These are phyloP conservation scores for Mucor indicus DNA, from an alignment of 371 early-diverging fungal genomes.

Conservation along the genomic window DNA sequence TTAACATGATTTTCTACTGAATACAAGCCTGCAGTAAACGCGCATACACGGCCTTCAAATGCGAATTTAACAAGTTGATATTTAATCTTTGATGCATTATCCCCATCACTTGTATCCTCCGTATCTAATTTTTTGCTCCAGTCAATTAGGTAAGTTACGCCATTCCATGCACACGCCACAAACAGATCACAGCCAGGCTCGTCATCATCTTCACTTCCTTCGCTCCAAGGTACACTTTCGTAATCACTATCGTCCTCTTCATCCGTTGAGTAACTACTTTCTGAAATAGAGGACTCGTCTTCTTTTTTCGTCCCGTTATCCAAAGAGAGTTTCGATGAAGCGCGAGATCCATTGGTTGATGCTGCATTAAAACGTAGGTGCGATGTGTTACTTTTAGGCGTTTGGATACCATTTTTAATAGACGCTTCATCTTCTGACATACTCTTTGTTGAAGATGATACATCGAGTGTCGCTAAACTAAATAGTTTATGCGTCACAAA, in stretches of 20 bases:
- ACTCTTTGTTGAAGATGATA: conserved; percentile 8
- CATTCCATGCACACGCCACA: conserved; percentile 82
- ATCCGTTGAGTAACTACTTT: no score
- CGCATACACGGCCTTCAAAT: conserved; percentile 78
- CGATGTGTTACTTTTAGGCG: conserved; percentile 7
- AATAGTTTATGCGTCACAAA: conserved; percentile 62
- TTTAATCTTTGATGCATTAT: conserved; percentile 27
- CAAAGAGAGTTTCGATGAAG: conserved; percentile 2
- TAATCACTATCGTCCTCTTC: conserved; percentile 19
- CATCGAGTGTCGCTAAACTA: conserved; percentile 57
- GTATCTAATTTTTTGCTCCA: conserved; percentile 36
- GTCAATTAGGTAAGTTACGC: conserved; percentile 72
- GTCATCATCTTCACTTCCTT: conserved; percentile 21
- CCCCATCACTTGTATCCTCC: conserved; percentile 1
- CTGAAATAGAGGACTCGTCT: no score
- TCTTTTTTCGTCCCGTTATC: conserved; percentile 3
- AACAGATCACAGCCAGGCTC: conserved; percentile 58
- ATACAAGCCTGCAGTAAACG: conserved; percentile 76
- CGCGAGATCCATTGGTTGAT: not conserved
- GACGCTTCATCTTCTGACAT: not conserved
- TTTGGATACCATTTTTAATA: not conserved
- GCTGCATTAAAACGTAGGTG: conserved; percentile 7
- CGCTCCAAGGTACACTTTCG: conserved; percentile 25
- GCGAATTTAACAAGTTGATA: conserved; percentile 74
- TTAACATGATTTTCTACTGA: conserved; percentile 66